Base-by-base conservation (phyloP, 2,329 filamentous ascomycete species). In the Diaporthe vexans region DNA sequence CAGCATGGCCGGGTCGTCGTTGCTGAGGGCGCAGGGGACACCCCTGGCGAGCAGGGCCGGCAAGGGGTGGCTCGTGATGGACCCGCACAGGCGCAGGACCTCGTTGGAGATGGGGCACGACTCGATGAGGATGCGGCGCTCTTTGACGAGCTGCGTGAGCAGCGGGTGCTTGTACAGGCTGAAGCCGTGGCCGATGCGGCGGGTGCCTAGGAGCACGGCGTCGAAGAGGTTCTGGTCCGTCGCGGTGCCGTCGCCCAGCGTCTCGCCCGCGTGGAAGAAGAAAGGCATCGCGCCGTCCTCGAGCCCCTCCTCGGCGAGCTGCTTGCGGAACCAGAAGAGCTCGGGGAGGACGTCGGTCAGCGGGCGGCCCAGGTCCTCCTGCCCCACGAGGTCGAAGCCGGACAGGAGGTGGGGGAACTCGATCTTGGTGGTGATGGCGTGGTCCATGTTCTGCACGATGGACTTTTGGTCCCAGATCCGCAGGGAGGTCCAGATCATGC, bases 191-290 rank as follows among this genome's bases (percentile, higher is more conserved):
- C 96, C 96, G 76, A 99, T 97, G 74, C 97, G 91, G 71, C 96
- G 88, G 0, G 95, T 96, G 3, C 95, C 95, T 8, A 98, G 89
- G 11, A 98, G 85, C 19, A 98, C 89, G 0, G 95, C 95, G 81
- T 98, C 95, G 81, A 95, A 98, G 4, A 98, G 88, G 82, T 98
- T 98, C 76, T 85, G 79, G 79, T 98, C 95, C 0, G 93, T 93
- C 26, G 87, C 88, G 78, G 91, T 92, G 37, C 95, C 95, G 76
- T 87, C 85, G 33, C 94, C 95, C 0, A 97, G 90, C 46, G 92
- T 94, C 84, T 98, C 95, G 77, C 95, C 96, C 0, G 96, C 95
- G 82, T 98, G 95, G 86, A 98, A 97, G 86, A 97, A 97, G 86
- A 98, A 98, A 0, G 96, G 96, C 13, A 99, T 91, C 13, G 63